Conservation (phyloP, 108 stramenopile species). For the Pseudonitzschia pungens region DNA sequence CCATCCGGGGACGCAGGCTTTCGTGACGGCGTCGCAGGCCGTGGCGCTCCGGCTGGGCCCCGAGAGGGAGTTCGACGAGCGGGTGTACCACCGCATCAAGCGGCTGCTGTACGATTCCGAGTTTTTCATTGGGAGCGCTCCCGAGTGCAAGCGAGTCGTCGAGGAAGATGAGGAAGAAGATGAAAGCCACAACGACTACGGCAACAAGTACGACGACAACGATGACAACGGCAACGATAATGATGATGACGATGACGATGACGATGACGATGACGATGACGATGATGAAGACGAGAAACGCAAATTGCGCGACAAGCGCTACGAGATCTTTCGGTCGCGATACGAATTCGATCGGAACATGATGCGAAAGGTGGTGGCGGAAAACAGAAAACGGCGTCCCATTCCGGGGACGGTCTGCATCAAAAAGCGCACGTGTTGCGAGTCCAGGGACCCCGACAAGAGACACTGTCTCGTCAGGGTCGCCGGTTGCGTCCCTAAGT, state of each 20-base stretch:
- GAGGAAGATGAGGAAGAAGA: background rate
- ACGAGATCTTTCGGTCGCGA: background rate
- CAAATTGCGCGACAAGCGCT: background rate
- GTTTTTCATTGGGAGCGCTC: background rate
- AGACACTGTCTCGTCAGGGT: background rate
- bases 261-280: no score
- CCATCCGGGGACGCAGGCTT: slow-evolving; percentile 1
- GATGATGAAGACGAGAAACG: no score
- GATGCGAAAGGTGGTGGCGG: background rate
- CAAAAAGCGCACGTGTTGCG: background rate
- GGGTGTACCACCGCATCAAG: background rate
- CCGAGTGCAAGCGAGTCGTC: no score
- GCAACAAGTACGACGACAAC: no score
- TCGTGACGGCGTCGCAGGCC: background rate
- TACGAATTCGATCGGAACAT: background rate
- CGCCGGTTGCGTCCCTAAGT: background rate
- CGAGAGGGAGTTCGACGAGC: background rate
- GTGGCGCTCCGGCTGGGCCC: background rate
- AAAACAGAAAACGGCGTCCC: background rate
- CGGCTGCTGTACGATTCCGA: background rate
- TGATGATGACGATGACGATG: no score
- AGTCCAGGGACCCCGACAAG: background rate
- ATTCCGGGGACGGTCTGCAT: background rate
- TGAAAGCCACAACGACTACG: no score
- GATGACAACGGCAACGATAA: no score